phyloP scores from a whole-genome alignment of 208 protist genomes.

The Crithidia expoeki region DNA sequence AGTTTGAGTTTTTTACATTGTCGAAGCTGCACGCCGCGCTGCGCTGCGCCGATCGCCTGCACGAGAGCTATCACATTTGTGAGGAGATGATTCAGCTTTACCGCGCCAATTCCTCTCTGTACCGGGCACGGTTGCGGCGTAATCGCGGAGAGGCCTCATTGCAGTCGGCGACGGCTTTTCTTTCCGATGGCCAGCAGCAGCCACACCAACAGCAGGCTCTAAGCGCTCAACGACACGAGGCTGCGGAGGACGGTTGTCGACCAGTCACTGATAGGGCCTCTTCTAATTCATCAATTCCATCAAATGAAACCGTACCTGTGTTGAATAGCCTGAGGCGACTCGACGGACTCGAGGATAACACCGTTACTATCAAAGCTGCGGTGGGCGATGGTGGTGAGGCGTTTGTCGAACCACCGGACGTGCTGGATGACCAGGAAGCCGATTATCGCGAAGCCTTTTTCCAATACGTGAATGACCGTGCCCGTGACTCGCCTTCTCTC shows the following conservation, averaged over 20 bases:
- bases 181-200: neutral
- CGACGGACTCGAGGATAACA: too few species aligned
- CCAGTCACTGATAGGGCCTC: too few species aligned
- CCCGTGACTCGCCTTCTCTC: conserved; percentile 39
- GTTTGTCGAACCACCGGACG: conserved; percentile 14
- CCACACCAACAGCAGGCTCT: neutral
- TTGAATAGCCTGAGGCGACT: neutral
- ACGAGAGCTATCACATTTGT: conserved; percentile 70
- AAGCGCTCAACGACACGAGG: neutral
- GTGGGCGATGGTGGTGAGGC: neutral
- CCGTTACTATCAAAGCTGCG: too few species aligned
- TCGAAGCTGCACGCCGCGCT: conserved; percentile 72
- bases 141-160: too few species aligned
- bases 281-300: neutral
- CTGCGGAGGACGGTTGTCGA: neutral
- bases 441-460: conserved; percentile 63
- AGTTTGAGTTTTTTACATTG: conserved; percentile 68
- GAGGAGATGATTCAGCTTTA: conserved; percentile 69
- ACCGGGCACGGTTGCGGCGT: conserved; percentile 30
- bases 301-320: neutral
- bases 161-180: too few species aligned
- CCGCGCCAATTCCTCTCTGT: conserved; percentile 42
- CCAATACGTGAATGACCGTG: conserved; percentile 68
- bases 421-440: conserved; percentile 55
- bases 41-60: conserved; percentile 37